Percentiles rank a stretch among this genome's conserved stretches.
Conservation (phyloP, 495 filamentous ascomycete species). For the Saxispiralis lemnorum region DNA sequence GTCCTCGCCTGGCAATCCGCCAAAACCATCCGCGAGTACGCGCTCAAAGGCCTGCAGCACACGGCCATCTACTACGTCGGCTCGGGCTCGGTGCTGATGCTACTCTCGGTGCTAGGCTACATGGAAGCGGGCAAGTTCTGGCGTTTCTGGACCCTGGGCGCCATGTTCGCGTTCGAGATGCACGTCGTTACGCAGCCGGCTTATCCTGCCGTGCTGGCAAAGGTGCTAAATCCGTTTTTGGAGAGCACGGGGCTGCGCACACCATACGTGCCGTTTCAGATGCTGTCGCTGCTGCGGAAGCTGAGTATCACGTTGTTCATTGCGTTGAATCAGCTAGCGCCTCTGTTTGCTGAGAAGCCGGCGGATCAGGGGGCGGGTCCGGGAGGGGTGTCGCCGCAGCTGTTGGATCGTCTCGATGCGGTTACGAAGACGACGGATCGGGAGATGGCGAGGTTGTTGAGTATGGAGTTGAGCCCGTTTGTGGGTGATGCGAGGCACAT, state of each 20-base stretch:
- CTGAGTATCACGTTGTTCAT: constrained; percentile 67
- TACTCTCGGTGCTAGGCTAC: constrained; percentile 60
- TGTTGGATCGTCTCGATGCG: constrained; percentile 38
- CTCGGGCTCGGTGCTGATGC: constrained; percentile 43
- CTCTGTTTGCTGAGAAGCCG: constrained; percentile 32
- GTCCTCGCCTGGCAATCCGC: constrained; percentile 45
- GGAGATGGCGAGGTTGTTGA: constrained; percentile 52
- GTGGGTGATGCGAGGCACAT: constrained; percentile 46
- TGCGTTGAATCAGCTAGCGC: constrained; percentile 69
- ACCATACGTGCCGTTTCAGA: constrained; percentile 76
- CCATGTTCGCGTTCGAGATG: constrained; percentile 55
- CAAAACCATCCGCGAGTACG: constrained; percentile 54
- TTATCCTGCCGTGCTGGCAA: constrained; percentile 36
- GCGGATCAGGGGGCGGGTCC: constrained; percentile 13
- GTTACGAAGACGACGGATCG: constrained; percentile 38
- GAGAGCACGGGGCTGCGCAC: constrained; percentile 31
- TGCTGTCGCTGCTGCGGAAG: constrained; percentile 59
- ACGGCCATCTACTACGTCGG: constrained; percentile 47
- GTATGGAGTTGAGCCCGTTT: constrained; percentile 70
- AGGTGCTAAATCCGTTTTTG: constrained; percentile 47
- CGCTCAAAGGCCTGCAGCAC: constrained; percentile 43
- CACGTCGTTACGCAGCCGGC: constrained; percentile 51
- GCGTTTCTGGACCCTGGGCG: constrained; percentile 63
- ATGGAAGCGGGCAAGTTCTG: constrained; percentile 76
- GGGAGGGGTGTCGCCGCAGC: constrained; percentile 25